These are phyloP conservation scores for Porpolomopsis calyptriformis DNA, from an alignment of 768 basidiomycete genomes.

Conservation along the genomic window DNA sequence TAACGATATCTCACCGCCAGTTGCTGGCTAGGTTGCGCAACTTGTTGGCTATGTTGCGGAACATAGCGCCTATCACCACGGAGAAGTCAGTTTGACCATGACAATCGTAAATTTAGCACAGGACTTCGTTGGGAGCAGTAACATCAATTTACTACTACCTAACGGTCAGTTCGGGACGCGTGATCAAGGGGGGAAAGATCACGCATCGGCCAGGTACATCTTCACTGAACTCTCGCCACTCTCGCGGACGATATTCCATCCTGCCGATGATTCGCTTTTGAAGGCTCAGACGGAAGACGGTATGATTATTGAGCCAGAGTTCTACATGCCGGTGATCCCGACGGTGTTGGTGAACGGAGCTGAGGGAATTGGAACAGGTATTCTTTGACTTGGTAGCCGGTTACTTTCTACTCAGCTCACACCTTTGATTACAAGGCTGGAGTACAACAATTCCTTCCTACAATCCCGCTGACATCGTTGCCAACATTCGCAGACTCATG, in stretches of 20 bases:
- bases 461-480: slow-evolving; percentile 85
- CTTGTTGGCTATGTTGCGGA: slow-evolving; percentile 92
- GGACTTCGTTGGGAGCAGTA: slow-evolving; percentile 91
- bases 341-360: slow-evolving; percentile 87
- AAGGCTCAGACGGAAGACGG: slow-evolving; percentile 82
- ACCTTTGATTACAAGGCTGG: slow-evolving; percentile 54
- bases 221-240: slow-evolving; percentile 71
- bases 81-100: slow-evolving; percentile 73
- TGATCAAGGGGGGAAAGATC: slow-evolving; percentile 88
- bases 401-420: not conserved
- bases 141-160: slow-evolving; percentile 78
- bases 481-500: slow-evolving; percentile 82
- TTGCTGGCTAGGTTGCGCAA: slow-evolving; percentile 63
- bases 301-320: slow-evolving; percentile 80
- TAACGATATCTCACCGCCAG: not conserved
- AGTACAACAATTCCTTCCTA: slow-evolving; percentile 86
- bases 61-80: slow-evolving; percentile 94
- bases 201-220: slow-evolving; percentile 94
- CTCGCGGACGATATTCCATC: slow-evolving; percentile 68
- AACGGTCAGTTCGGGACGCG: slow-evolving; percentile 96
- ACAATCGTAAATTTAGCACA: slow-evolving; percentile 95
- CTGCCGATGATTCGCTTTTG: slow-evolving; percentile 79
- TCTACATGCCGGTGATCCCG: slow-evolving; percentile 84
- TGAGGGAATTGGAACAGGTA: slow-evolving; percentile 95
- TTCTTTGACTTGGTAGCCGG: slow-evolving; percentile 16